Percentiles rank a stretch among this genome's conserved stretches.
These are phyloP conservation scores for Colletotrichum melonis DNA, from an alignment of 2,329 filamentous ascomycete genomes.

Conservation along the genomic window DNA sequence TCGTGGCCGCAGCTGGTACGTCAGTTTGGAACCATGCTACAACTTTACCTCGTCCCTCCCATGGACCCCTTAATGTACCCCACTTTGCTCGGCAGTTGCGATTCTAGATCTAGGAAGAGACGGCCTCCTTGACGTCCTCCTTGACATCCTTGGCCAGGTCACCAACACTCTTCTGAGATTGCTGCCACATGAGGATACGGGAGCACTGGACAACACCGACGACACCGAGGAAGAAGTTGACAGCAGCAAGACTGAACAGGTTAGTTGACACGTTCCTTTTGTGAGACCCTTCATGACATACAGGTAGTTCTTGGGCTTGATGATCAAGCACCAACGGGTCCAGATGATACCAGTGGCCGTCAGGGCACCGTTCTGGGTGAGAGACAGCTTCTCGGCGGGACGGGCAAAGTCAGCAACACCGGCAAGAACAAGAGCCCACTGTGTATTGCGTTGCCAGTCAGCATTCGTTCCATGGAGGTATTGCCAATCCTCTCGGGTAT, in stretches of 20 bases:
- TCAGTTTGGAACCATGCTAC: not conserved
- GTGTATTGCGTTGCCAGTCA: constrained; percentile 7
- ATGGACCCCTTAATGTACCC: not conserved
- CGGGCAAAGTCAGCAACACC: constrained; percentile 92
- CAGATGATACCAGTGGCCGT: constrained; percentile 94
- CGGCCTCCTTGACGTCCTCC: constrained; percentile 47
- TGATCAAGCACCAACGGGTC: constrained; percentile 99
- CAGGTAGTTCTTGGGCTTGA: constrained; percentile 93
- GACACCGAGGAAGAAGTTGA: constrained; percentile 97
- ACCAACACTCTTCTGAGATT: constrained; percentile 60
- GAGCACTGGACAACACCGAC: constrained; percentile 86
- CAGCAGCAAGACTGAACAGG: constrained; percentile 78
- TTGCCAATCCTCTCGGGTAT: not conserved
- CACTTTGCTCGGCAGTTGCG: not conserved
- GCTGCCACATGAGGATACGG: constrained; percentile 78
- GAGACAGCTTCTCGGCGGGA: constrained; percentile 90
- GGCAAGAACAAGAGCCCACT: constrained; percentile 94
- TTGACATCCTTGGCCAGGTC: constrained; percentile 53
- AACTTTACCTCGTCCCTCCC: not conserved
- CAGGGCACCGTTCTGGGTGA: constrained; percentile 91
- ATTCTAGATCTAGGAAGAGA: constrained; percentile 20
- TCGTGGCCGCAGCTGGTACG: not conserved
- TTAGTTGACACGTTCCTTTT: not conserved
- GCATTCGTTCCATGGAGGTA: not conserved
- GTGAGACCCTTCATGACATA: constrained; percentile 54